phyloP scores from a whole-genome alignment of 805 yeast species.

The Saccharomycopsis synnaedendra region DNA sequence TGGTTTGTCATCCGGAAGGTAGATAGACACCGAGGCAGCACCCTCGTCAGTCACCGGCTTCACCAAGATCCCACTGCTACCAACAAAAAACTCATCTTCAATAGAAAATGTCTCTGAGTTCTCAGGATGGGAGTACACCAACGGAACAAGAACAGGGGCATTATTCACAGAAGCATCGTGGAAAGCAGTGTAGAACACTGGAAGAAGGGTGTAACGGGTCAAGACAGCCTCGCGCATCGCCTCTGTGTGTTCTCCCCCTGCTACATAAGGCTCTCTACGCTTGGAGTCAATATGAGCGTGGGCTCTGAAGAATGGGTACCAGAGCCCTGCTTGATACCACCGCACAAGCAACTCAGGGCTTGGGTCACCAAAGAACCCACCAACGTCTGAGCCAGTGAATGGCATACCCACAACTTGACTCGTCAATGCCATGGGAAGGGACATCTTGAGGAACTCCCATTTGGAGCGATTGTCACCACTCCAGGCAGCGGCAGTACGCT shows the following conservation, averaged over 20 bases:
- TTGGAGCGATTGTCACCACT: slow-evolving; percentile 92
- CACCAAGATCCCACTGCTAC: slow-evolving; percentile 57
- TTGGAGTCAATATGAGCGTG: slow-evolving; percentile 94
- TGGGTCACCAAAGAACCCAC: slow-evolving; percentile 93
- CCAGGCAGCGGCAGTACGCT: slow-evolving; percentile 90
- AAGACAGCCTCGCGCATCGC: slow-evolving; percentile 59
- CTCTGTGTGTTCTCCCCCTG: slow-evolving; percentile 61
- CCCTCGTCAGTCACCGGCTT: slow-evolving; percentile 67
- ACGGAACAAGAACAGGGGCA: slow-evolving; percentile 58
- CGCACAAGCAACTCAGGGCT: slow-evolving; percentile 66
- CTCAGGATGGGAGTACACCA: slow-evolving; percentile 45
- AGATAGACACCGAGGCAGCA: slow-evolving; percentile 25
- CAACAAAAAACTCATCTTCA: slow-evolving; percentile 79
- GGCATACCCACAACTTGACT: slow-evolving; percentile 79
- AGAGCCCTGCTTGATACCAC: slow-evolving; percentile 94
- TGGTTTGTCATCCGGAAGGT: slow-evolving; percentile 28
- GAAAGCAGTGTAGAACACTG: slow-evolving; percentile 73
- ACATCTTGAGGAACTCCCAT: slow-evolving; percentile 76
- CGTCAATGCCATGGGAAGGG: slow-evolving; percentile 82
- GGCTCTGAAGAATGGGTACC: slow-evolving; percentile 94
- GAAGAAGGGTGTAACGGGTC: slow-evolving; percentile 66
- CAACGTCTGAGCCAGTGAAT: slow-evolving; percentile 92
- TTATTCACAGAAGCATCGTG: slow-evolving; percentile 50
- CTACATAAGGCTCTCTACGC: slow-evolving; percentile 87
- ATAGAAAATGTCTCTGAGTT: slow-evolving; percentile 38